phyloP scores from a whole-genome alignment of 2,329 filamentous ascomycete genomes.

The Volutella citrinella region DNA sequence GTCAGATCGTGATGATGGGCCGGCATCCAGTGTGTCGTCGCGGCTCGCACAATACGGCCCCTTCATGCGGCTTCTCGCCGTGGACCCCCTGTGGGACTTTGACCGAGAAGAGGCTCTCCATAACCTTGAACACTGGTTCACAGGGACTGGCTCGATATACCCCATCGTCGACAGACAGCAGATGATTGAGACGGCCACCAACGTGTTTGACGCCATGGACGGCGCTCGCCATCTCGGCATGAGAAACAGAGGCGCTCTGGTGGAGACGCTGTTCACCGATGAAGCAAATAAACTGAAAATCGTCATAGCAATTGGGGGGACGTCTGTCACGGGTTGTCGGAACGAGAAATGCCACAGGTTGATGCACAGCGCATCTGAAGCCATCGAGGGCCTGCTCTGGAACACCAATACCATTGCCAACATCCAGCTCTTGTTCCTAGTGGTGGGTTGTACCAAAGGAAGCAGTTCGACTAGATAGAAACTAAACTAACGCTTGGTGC shows the following conservation, averaged over 20 bases:
- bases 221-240: not conserved
- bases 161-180: not conserved
- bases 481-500: too few species aligned
- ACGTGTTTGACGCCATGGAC: not conserved
- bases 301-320: slow-evolving; percentile 5
- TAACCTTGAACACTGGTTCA: slow-evolving; percentile 3
- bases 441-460: not conserved
- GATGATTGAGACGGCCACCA: slow-evolving; percentile 1
- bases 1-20: not conserved
- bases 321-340: slow-evolving; percentile 1
- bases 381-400: slow-evolving; percentile 4
- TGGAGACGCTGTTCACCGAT: slow-evolving; percentile 3
- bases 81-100: slow-evolving; percentile 7
- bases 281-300: slow-evolving; percentile 7
- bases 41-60: slow-evolving; percentile 1
- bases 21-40: not conserved
- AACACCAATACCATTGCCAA: not conserved
- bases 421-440: slow-evolving; percentile 4
- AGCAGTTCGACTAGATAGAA: too few species aligned
- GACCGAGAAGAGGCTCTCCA: slow-evolving; percentile 2
- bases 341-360: slow-evolving; percentile 5
- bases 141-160: slow-evolving; percentile 3
- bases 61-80: slow-evolving; percentile 3
- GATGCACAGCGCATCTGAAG: slow-evolving; percentile 3
- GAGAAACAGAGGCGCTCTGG: not conserved